phyloP scores from a whole-genome alignment of 768 basidiomycete species.

The Pulveroboletus frians region DNA sequence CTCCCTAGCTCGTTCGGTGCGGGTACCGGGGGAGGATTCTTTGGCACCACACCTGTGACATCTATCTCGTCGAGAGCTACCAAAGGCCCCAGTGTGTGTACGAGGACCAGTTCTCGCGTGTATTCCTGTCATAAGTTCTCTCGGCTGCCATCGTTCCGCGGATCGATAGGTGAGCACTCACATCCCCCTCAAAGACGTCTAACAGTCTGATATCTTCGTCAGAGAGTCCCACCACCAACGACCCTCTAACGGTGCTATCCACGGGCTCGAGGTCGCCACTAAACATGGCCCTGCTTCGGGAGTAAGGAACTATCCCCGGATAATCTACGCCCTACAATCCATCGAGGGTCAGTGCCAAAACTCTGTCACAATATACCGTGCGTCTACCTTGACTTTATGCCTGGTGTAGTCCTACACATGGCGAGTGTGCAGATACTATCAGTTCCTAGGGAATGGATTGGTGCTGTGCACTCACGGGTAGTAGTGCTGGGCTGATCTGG shows the following conservation, averaged over 20 bases:
- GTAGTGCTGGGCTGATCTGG: constrained; percentile 64
- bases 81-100: constrained; percentile 50
- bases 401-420: constrained; percentile 64
- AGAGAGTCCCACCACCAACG: constrained; percentile 70
- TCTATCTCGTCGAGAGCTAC: constrained; percentile 26
- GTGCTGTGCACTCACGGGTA: constrained; percentile 47
- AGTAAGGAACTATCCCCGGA: constrained; percentile 71
- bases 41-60: constrained; percentile 32
- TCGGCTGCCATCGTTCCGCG: neutral
- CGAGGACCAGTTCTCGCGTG: constrained; percentile 44
- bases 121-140: constrained; percentile 64
- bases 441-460: neutral
- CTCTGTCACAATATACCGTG: neutral
- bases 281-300: constrained; percentile 44
- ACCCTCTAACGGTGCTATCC: constrained; percentile 72
- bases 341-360: constrained; percentile 3
- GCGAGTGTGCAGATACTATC: neutral
- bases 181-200: constrained; percentile 81
- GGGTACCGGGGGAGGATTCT: constrained; percentile 40
- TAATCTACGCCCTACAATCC: constrained; percentile 60
- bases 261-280: constrained; percentile 47
- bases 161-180: constrained; percentile 29
- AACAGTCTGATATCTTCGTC: constrained; percentile 57
- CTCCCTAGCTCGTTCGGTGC: constrained; percentile 29
- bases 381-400: constrained; percentile 64